Percentiles rank a stretch among this genome's conserved stretches.
These are phyloP conservation scores for Crithidia acanthocephali DNA, from an alignment of 208 protist species.

Conservation along the genomic window DNA sequence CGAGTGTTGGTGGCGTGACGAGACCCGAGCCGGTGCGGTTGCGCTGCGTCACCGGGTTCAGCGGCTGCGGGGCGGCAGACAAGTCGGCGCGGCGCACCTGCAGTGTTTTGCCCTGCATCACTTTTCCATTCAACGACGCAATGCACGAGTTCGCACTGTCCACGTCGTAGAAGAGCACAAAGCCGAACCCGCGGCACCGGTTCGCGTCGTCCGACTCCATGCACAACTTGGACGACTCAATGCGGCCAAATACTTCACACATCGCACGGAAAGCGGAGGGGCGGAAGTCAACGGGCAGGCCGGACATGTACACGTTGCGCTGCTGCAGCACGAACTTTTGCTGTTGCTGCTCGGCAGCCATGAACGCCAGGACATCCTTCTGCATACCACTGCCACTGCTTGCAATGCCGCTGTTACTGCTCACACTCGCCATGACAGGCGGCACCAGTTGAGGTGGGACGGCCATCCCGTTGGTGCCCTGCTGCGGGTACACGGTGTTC, in stretches of 20 bases:
- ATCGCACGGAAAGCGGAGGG: constrained; percentile 56
- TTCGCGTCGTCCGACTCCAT: constrained; percentile 48
- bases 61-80: constrained; percentile 49
- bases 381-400: constrained; percentile 4
- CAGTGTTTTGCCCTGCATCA: constrained; percentile 47
- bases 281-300: constrained; percentile 53
- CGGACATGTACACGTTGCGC: constrained; percentile 76
- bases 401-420: not conserved
- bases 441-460: not conserved
- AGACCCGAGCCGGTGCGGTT: constrained; percentile 29
- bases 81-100: constrained; percentile 65
- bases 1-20: constrained; percentile 17
- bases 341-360: constrained; percentile 33
- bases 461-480: not conserved
- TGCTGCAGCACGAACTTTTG: constrained; percentile 52
- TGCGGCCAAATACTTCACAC: constrained; percentile 58
- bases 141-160: constrained; percentile 65
- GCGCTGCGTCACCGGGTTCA: constrained; percentile 33
- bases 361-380: constrained; percentile 33
- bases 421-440: not conserved
- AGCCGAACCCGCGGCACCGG: constrained; percentile 60
- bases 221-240: constrained; percentile 67
- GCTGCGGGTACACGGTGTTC: not conserved
- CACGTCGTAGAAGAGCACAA: constrained; percentile 62
- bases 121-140: constrained; percentile 41